Percentiles rank a stretch among this genome's conserved stretches.
These are phyloP conservation scores for Haplographium delicatum DNA, from an alignment of 495 filamentous ascomycete species.

Conservation along the genomic window DNA sequence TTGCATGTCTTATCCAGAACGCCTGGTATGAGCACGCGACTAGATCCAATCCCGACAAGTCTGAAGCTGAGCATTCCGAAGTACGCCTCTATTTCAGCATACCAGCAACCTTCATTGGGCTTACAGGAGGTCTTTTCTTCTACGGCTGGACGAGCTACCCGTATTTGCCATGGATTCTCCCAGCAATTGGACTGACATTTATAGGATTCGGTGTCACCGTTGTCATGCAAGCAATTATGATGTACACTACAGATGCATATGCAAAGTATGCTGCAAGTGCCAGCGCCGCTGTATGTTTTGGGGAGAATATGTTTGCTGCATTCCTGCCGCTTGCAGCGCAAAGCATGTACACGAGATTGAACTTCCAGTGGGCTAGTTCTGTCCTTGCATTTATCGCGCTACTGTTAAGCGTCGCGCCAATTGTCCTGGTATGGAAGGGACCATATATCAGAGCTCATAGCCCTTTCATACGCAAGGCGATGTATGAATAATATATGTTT, in stretches of 20 bases:
- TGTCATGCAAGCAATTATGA: constrained; percentile 60
- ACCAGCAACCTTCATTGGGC: constrained; percentile 38
- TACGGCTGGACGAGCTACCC: constrained; percentile 58
- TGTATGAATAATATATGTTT: background rate
- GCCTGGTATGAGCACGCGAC: constrained; percentile 36
- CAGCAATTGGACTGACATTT: constrained; percentile 45
- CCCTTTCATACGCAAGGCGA: constrained; percentile 13
- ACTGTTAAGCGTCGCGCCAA: constrained; percentile 32
- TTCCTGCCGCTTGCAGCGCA: constrained; percentile 35
- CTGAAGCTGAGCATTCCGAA: constrained; percentile 44
- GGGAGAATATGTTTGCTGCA: constrained; percentile 27
- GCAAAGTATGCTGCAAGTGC: constrained; percentile 33
- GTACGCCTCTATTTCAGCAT: constrained; percentile 52
- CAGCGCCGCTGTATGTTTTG: constrained; percentile 31
- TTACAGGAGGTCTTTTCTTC: constrained; percentile 49
- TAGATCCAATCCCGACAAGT: constrained; percentile 43
- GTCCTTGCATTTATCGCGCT: constrained; percentile 36
- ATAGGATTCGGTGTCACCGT: constrained; percentile 50
- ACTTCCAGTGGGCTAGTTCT: constrained; percentile 41
- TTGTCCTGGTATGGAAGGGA: constrained; percentile 31
- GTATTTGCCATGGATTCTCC: constrained; percentile 45
- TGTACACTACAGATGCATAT: constrained; percentile 47
- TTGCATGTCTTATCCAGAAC: constrained; percentile 45
- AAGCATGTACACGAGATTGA: constrained; percentile 38
- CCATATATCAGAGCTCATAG: constrained; percentile 21